These are phyloP conservation scores for Stenocarpella maydis DNA, from an alignment of 2,329 filamentous ascomycete species.

Conservation along the genomic window DNA sequence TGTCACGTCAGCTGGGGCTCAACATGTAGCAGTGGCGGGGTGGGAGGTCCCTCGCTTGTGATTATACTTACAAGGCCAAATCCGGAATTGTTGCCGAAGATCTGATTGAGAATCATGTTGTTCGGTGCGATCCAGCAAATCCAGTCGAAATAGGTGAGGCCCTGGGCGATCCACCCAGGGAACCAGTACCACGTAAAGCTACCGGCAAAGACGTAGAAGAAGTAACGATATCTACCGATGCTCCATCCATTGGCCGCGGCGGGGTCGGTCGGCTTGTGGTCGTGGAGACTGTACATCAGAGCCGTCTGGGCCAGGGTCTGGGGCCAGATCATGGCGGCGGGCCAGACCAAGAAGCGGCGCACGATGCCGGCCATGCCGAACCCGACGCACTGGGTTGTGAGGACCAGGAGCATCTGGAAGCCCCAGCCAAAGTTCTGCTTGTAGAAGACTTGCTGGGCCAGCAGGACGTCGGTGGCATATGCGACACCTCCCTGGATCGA, in stretches of 20 bases:
- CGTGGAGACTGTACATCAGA: constrained; percentile 72
- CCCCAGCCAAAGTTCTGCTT: constrained; percentile 62
- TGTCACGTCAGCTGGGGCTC: constrained; percentile 8
- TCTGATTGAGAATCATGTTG: constrained; percentile 32
- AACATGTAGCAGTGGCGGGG: too few relatives aligned
- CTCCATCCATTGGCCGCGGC: constrained; percentile 26
- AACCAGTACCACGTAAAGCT: constrained; percentile 33
- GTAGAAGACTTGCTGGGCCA: constrained; percentile 57
- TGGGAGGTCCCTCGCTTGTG: neutral
- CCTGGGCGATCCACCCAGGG: constrained; percentile 30
- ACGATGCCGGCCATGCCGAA: constrained; percentile 69
- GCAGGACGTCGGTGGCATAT: constrained; percentile 51
- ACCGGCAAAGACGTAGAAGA: constrained; percentile 25
- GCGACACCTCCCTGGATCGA: constrained; percentile 37
- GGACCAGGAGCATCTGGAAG: constrained; percentile 67
- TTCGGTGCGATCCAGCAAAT: constrained; percentile 33
- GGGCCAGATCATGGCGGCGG: constrained; percentile 72
- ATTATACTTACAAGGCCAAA: constrained; percentile 25
- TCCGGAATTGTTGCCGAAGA: constrained; percentile 30
- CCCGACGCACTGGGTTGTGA: constrained; percentile 66
- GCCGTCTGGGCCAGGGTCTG: constrained; percentile 67
- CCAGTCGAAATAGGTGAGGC: constrained; percentile 32
- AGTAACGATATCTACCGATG: constrained; percentile 30
- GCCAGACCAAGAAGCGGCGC: constrained; percentile 67
- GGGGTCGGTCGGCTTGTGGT: constrained; percentile 59